Base-by-base conservation (phyloP, 805 yeast species). In the Komagataella populi region DNA sequence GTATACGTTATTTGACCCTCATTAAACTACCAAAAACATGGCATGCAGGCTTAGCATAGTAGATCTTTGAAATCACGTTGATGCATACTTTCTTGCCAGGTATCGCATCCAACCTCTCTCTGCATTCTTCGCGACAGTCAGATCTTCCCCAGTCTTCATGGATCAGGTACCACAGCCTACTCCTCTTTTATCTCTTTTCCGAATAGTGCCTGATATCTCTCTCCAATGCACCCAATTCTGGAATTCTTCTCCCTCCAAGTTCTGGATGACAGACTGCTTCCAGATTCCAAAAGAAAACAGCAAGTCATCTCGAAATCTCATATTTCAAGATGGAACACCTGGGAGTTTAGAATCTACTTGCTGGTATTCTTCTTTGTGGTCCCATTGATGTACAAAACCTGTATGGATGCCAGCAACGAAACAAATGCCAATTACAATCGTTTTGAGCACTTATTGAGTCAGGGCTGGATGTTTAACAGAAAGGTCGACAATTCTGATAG, bases 401-500 rank as follows among this genome's bases (percentile, higher is more conserved):
- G 93, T 1, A 76, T 85, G 76, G 83, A 79, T 44, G 91, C 95
- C 6, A 83, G 90, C 39, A 81, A 80, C 59, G 83, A 81, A 56
- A 69, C 80, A 2, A 87, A 86, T 59, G 82, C 84, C 8, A 88
- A 88, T 61, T 91, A 83, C 61, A 73, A 75, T 17, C 70, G 70
- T 49, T 88, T 76, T 60, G 75, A 76, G 56, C 74, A 78, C 49
- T 68, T 83, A 44, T 70, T 91, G 50, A 73, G 83, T 24, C 71
- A 79, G 5, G 98, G 99, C 4, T 91, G 98, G 98, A 68, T 89
- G 58, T 78, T 84, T 62, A 96, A 96, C 6, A 69, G 96, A 23
- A 84, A 83, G 65, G 95, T 88, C 46, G 99, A 93, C 64, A 90
- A 91, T 63, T 84, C 96, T 4, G 99, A 93, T 63, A 71, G 74